Conservation (phyloP, 768 basidiomycete species). For the Tylopilus subfusipes region DNA sequence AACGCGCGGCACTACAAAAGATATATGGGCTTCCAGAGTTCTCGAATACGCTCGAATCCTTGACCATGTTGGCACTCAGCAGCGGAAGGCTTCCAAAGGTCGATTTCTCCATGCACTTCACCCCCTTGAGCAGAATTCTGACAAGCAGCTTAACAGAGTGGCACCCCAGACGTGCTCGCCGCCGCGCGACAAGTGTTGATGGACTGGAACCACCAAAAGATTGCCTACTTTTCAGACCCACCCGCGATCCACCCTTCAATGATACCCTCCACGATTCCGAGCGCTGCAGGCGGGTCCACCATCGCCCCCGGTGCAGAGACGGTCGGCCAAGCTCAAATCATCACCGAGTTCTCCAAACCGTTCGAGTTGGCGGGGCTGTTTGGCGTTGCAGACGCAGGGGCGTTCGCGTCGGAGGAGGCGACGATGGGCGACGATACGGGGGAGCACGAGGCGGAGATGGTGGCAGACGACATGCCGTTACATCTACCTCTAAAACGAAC, state of each 20-base stretch:
- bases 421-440: constrained; percentile 46
- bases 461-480: constrained; percentile 38
- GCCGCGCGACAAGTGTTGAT: constrained; percentile 78
- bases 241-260: constrained; percentile 76
- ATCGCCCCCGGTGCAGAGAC: constrained; percentile 73
- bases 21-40: constrained; percentile 85
- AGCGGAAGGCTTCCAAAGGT: constrained; percentile 85
- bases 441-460: constrained; percentile 31
- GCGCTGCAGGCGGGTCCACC: constrained; percentile 34
- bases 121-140: neutral
- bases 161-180: constrained; percentile 82
- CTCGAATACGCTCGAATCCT: constrained; percentile 69
- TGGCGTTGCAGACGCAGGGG: constrained; percentile 75
- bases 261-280: constrained; percentile 46
- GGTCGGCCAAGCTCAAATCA: constrained; percentile 77
- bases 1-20: constrained; percentile 66
- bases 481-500: constrained; percentile 31
- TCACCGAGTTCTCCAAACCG: constrained; percentile 66
- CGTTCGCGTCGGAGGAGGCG: constrained; percentile 46
- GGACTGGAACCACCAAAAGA: constrained; percentile 97
- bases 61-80: constrained; percentile 84
- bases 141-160: constrained; percentile 51
- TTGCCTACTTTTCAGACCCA: constrained; percentile 81
- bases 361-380: constrained; percentile 84
- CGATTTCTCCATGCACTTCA: neutral